Conservation (phyloP, 2,329 filamentous ascomycete genomes). For the Aspergillus udagawae region DNA sequence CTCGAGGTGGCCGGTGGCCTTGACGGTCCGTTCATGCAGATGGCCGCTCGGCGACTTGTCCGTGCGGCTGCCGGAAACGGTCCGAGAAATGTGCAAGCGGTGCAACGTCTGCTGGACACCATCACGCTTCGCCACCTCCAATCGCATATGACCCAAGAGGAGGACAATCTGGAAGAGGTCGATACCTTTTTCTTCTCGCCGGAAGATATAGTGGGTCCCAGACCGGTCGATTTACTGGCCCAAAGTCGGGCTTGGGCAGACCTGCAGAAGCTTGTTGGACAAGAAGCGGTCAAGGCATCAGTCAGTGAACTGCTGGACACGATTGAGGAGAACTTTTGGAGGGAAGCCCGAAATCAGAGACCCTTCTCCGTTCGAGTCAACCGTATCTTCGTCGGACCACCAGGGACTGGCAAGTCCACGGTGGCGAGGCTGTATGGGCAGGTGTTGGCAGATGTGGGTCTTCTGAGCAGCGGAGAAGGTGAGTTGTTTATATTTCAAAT, state of each 20-base stretch:
- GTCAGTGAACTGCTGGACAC: conserved; percentile 13
- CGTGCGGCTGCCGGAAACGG: conserved; percentile 11
- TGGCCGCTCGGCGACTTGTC: conserved; percentile 15
- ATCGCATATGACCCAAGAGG: conserved; percentile 11
- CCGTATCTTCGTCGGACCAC: conserved; percentile 16
- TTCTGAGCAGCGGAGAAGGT: conserved; percentile 12
- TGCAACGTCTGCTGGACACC: conserved; percentile 12
- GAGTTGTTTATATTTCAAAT: background rate
- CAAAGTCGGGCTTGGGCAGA: conserved; percentile 14
- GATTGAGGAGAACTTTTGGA: conserved; percentile 15
- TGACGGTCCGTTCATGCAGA: conserved; percentile 17
- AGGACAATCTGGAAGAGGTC: conserved; percentile 13
- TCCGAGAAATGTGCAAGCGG: conserved; percentile 13
- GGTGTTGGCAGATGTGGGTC: conserved; percentile 15
- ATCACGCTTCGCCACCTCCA: conserved; percentile 15
- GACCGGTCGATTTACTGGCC: conserved; percentile 8
- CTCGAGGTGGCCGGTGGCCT: conserved; percentile 19
- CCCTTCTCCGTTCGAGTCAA: conserved; percentile 13
- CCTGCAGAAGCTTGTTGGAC: conserved; percentile 15
- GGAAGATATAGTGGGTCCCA: conserved; percentile 16
- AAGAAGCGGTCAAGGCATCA: conserved; percentile 13
- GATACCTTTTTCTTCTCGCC: conserved; percentile 19
- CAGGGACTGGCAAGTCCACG: conserved; percentile 19
- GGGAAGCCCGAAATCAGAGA: conserved; percentile 16
- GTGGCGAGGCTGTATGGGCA: conserved; percentile 17